Conservation (phyloP, 306 rosid species). For the Cucumis hystrix region DNA sequence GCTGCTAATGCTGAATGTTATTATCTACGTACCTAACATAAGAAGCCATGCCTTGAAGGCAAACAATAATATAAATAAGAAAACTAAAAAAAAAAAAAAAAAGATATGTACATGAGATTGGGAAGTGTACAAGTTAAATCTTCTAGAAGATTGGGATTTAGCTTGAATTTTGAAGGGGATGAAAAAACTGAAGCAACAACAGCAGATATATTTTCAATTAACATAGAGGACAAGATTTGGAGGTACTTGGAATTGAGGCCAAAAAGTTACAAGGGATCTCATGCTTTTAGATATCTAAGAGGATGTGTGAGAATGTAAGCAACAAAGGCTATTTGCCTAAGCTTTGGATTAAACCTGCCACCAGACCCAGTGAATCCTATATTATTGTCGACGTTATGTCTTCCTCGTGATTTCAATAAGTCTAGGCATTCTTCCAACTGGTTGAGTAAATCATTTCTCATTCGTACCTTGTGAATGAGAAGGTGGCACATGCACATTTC, state of each 20-base stretch:
- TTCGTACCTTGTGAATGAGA: not conserved
- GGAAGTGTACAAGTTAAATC: slow-evolving; percentile 2
- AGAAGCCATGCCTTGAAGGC: not conserved
- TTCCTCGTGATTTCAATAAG: not conserved
- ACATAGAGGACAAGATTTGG: not conserved
- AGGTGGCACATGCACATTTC: not conserved
- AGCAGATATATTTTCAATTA: not conserved
- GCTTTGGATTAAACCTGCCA: not conserved
- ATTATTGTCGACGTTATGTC: not conserved
- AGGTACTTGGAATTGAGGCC: not conserved
- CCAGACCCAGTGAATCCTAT: not conserved
- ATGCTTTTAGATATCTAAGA: not conserved
- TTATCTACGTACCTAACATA: not conserved
- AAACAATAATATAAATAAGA: not conserved
- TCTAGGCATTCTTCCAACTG: not conserved
- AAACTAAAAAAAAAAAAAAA: not conserved
- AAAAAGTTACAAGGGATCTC: not conserved
- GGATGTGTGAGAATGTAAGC: not conserved
- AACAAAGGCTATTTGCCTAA: slow-evolving; percentile 2
- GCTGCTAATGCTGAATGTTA: not conserved
- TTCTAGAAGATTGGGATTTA: not conserved
- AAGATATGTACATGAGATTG: not conserved
- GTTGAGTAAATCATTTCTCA: not conserved
- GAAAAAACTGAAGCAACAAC: not conserved
- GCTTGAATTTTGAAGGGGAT: not conserved